These are phyloP conservation scores for Protea cynaroides DNA, from an alignment of 164 flowering plant species.

Conservation along the genomic window DNA sequence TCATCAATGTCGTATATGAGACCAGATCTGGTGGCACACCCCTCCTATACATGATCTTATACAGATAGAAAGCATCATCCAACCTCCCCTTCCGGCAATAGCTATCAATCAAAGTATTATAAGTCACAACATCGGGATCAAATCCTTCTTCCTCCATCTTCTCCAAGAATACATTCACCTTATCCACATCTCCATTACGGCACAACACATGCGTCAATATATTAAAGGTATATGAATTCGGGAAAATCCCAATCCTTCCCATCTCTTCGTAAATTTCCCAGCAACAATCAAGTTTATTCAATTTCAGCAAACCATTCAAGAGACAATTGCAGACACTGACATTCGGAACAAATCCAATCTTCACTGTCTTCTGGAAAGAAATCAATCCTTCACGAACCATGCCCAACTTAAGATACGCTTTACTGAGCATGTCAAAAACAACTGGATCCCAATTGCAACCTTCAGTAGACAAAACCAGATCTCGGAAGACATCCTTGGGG, in stretches of 20 bases:
- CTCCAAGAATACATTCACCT: constrained; percentile 72
- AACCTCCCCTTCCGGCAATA: constrained; percentile 63
- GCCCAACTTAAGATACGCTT: constrained; percentile 61
- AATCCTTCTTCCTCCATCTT: constrained; percentile 93
- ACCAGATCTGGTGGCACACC: constrained; percentile 67
- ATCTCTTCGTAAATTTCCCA: constrained; percentile 69
- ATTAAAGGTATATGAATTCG: constrained; percentile 71
- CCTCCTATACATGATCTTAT: constrained; percentile 74
- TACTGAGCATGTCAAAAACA: constrained; percentile 77
- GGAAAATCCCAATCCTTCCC: constrained; percentile 49
- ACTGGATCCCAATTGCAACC: constrained; percentile 73
- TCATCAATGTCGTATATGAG: constrained; percentile 68
- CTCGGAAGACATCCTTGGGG: constrained; percentile 32
- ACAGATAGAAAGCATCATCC: constrained; percentile 72
- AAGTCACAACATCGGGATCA: constrained; percentile 84
- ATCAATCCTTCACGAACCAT: constrained; percentile 43
- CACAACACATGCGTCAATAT: constrained; percentile 73
- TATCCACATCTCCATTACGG: constrained; percentile 30
- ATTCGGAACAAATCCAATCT: constrained; percentile 51
- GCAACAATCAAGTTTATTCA: constrained; percentile 35
- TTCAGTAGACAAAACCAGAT: constrained; percentile 35
- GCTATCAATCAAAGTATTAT: constrained; percentile 70
- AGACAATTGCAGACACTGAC: constrained; percentile 60
- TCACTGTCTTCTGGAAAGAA: constrained; percentile 42
- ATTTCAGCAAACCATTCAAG: constrained; percentile 56